Conservation (phyloP, 495 filamentous ascomycete species). For the Neurospora sp. region DNA sequence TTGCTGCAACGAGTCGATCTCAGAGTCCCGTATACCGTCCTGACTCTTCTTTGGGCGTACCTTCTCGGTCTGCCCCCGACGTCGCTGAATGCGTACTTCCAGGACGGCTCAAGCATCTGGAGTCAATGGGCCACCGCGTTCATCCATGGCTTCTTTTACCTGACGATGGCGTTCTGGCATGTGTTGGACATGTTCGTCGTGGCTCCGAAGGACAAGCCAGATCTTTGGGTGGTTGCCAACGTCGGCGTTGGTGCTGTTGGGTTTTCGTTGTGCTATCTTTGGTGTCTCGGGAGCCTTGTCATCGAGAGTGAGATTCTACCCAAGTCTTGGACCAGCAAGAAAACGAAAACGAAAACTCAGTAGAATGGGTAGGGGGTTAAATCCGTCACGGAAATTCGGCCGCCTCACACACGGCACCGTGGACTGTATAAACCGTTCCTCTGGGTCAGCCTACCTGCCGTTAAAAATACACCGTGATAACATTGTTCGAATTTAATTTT, state of each 20-base stretch:
- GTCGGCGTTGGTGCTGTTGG: slow-evolving; percentile 75
- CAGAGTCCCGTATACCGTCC: slow-evolving; percentile 69
- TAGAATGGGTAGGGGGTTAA: slow-evolving; percentile 6
- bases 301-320: slow-evolving; percentile 43
- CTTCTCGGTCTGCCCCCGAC: slow-evolving; percentile 77
- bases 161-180: slow-evolving; percentile 71
- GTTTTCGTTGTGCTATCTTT: slow-evolving; percentile 79
- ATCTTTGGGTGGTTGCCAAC: slow-evolving; percentile 88
- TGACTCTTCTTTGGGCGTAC: slow-evolving; percentile 82
- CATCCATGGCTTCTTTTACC: slow-evolving; percentile 66
- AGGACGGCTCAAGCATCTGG: slow-evolving; percentile 32
- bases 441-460: background rate
- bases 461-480: background rate
- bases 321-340: slow-evolving; percentile 11
- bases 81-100: slow-evolving; percentile 55
- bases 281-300: slow-evolving; percentile 70
- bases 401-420: background rate
- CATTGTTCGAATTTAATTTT: background rate
- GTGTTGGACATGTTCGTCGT: slow-evolving; percentile 54
- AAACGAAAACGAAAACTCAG: slow-evolving; percentile 29
- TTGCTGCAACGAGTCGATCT: slow-evolving; percentile 78
- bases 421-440: background rate
- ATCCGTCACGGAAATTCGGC: background rate
- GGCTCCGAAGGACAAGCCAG: slow-evolving; percentile 67
- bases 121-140: slow-evolving; percentile 47